These are phyloP conservation scores for Chenopodium suecicum DNA, from an alignment of 148 eudicot genomes.

Conservation along the genomic window DNA sequence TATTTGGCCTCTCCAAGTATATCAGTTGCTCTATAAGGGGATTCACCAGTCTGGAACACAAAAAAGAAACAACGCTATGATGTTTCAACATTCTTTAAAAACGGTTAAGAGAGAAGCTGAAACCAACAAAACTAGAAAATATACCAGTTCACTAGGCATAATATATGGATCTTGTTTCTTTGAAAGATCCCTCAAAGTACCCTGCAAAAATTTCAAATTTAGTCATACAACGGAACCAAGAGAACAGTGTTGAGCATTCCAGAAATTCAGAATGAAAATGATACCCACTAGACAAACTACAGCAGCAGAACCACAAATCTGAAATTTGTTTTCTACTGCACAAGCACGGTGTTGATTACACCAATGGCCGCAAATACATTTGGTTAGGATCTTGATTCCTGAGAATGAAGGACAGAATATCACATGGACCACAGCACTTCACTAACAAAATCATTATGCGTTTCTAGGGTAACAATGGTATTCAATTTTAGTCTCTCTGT, in stretches of 20 bases:
- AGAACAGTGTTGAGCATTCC: neutral
- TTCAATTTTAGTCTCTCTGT: neutral
- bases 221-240: conserved; percentile 8
- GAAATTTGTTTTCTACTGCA: neutral
- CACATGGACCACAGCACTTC: neutral
- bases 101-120: neutral
- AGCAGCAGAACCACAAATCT: neutral
- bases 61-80: neutral
- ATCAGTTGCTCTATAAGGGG: conserved; percentile 29
- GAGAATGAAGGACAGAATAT: neutral
- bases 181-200: conserved; percentile 53
- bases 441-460: no score
- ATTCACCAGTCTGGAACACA: conserved; percentile 17
- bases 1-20: conserved; percentile 28
- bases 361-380: neutral
- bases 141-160: conserved; percentile 35
- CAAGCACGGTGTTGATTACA: neutral
- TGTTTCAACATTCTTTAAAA: neutral
- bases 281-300: neutral
- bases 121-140: neutral
- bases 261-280: neutral
- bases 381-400: neutral
- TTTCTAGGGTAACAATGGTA: neutral
- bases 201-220: conserved; percentile 34
- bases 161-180: conserved; percentile 36